Conservation (phyloP, 768 basidiomycete genomes). For the Boletus edulis region DNA sequence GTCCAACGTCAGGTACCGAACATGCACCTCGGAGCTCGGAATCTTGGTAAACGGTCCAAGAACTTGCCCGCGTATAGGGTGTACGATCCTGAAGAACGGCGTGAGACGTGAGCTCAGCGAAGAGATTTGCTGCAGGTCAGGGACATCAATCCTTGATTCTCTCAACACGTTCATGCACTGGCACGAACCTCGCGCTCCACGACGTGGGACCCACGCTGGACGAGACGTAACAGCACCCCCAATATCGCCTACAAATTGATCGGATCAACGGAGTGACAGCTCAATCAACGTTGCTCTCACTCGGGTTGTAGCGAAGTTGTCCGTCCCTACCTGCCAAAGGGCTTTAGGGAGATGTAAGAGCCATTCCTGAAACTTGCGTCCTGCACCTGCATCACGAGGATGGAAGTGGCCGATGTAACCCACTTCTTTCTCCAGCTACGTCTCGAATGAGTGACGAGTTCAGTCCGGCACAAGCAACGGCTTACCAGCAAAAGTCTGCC, state of each 20-base stretch:
- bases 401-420: conserved; percentile 52
- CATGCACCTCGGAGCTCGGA: conserved; percentile 34
- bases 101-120: conserved; percentile 58
- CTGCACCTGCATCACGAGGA: conserved; percentile 27
- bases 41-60: conserved; percentile 78
- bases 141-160: conserved; percentile 9
- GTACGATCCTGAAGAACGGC: conserved; percentile 79
- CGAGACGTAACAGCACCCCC: conserved; percentile 57
- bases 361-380: conserved; percentile 57
- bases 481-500: conserved; percentile 67
- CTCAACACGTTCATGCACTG: neutral
- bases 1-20: conserved; percentile 64
- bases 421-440: conserved; percentile 58
- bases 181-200: conserved; percentile 43
- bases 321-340: conserved; percentile 79
- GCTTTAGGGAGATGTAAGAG: conserved; percentile 70
- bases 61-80: conserved; percentile 70
- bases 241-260: conserved; percentile 46
- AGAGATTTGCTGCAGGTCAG: conserved; percentile 41
- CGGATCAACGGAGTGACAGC: conserved; percentile 2
- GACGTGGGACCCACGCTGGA: conserved; percentile 53
- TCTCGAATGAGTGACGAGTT: conserved; percentile 1
- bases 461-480: neutral
- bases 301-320: conserved; percentile 56
- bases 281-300: conserved; percentile 35